Evolutionary conservation across 2,329 filamentous ascomycete species (phyloP).

Genomic region (Proliferodiscus dingleyae): DNA sequence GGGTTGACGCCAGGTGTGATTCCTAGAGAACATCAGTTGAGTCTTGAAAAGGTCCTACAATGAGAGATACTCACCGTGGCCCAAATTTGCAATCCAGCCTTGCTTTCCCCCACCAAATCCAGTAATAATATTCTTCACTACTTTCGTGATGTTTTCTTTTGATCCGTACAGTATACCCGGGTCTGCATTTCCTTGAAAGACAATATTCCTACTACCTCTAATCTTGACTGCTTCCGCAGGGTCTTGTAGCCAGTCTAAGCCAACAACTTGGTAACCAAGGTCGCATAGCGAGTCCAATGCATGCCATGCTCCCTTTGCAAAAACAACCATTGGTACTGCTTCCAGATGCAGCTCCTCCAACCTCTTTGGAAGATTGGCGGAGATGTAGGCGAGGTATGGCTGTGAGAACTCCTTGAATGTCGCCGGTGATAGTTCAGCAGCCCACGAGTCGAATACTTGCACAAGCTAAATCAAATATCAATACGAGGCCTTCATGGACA

Average conservation of each 20-base stretch:
- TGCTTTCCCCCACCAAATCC: conserved; percentile 78
- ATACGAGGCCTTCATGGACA: neutral
- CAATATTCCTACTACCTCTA: conserved; percentile 67
- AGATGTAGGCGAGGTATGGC: conserved; percentile 82
- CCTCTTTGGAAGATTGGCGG: conserved; percentile 69
- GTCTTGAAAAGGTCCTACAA: conserved; percentile 5
- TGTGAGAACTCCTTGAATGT: conserved; percentile 81
- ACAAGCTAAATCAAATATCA: conserved; percentile 54
- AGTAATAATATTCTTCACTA: conserved; percentile 79
- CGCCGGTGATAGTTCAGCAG: conserved; percentile 80
- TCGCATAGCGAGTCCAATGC: conserved; percentile 82
- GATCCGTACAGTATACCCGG: conserved; percentile 89
- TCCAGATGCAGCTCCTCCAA: conserved; percentile 71
- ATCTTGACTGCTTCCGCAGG: conserved; percentile 77
- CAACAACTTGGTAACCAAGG: conserved; percentile 88
- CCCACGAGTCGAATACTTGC: conserved; percentile 98
- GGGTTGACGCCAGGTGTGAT: conserved; percentile 94
- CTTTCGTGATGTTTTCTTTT: conserved; percentile 71
- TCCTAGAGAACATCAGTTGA: conserved; percentile 45
- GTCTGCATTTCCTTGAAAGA: conserved; percentile 93
- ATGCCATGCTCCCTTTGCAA: conserved; percentile 97
- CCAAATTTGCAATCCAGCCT: conserved; percentile 95
- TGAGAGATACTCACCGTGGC: conserved; percentile 66
- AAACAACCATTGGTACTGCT: conserved; percentile 91
- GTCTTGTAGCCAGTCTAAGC: conserved; percentile 92